phyloP scores from a whole-genome alignment of 192 early-diverging fungal genomes.

The Backusella liffmaniae region DNA sequence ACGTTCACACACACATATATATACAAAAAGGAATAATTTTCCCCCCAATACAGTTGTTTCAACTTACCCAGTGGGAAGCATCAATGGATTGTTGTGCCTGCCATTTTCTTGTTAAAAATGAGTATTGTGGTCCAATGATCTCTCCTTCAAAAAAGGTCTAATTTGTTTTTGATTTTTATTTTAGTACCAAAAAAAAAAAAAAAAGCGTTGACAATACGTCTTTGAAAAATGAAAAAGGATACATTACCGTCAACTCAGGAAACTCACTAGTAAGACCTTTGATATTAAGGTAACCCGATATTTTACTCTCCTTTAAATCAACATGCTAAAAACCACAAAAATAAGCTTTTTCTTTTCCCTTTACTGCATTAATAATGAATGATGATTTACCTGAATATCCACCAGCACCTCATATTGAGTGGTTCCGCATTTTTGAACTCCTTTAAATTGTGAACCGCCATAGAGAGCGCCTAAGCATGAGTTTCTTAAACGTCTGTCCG shows the following conservation, averaged over 20 bases:
- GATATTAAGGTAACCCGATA: conserved; percentile 85
- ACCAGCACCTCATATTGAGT: conserved; percentile 68
- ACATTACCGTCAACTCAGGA: conserved; percentile 65
- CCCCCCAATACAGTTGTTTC: neutral
- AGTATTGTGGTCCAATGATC: conserved; percentile 75
- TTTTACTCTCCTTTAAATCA: conserved; percentile 64
- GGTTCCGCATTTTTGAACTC: conserved; percentile 61
- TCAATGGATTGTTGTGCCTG: conserved; percentile 77
- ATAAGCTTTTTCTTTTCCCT: neutral
- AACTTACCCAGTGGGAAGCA: conserved; percentile 67
- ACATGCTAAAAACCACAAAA: conserved; percentile 43
- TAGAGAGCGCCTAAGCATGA: conserved; percentile 45
- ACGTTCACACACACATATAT: neutral
- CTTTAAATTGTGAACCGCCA: conserved; percentile 62
- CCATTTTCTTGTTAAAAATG: conserved; percentile 85
- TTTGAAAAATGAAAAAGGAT: neutral
- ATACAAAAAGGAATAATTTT: neutral
- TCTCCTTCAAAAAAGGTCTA: conserved; percentile 87
- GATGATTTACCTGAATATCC: conserved; percentile 65
- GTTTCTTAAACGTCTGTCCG: conserved; percentile 23
- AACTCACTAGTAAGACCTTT: conserved; percentile 75
- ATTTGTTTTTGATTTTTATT: neutral
- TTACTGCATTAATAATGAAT: neutral
- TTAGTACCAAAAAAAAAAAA: neutral
- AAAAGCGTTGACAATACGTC: neutral